phyloP scores from a whole-genome alignment of 2,329 filamentous ascomycete genomes.

The Sporothrix curviconia region DNA sequence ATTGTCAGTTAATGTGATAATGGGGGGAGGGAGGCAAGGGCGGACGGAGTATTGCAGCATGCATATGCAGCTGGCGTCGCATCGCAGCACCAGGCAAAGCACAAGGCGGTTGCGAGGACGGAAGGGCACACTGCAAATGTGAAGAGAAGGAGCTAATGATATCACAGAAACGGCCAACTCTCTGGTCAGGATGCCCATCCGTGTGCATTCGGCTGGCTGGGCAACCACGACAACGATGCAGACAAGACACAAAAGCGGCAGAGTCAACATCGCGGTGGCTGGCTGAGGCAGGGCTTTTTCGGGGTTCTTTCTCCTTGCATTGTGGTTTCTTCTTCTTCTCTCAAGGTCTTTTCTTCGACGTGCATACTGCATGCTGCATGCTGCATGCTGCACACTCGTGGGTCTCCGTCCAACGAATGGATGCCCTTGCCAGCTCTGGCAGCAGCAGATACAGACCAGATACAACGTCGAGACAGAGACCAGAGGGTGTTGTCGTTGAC shows the following conservation, averaged over 20 bases:
- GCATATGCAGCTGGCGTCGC: conserved; percentile 7
- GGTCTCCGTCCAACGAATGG: neutral
- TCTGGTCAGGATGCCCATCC: neutral
- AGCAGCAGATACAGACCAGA: neutral
- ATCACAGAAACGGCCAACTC: neutral
- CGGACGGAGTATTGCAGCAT: conserved; percentile 2
- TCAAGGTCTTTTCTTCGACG: neutral
- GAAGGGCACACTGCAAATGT: neutral
- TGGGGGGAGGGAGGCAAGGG: too few species aligned
- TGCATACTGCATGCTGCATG: neutral
- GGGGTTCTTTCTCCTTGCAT: too few species aligned
- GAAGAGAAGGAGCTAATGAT: neutral
- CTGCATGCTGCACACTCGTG: neutral
- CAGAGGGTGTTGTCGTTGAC: neutral
- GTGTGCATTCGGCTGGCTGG: conserved; percentile 6
- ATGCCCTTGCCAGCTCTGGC: neutral
- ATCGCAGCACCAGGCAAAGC: neutral
- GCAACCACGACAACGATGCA: neutral
- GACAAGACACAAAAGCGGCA: neutral
- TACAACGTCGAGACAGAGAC: neutral
- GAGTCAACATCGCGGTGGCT: neutral
- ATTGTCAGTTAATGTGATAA: too few species aligned
- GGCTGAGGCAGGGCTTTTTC: too few species aligned
- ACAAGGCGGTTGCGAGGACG: too few species aligned
- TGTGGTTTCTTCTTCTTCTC: too few species aligned